These are phyloP conservation scores for Acanthamoeba healyi DNA, from an alignment of 208 protist genomes.

Conservation along the genomic window DNA sequence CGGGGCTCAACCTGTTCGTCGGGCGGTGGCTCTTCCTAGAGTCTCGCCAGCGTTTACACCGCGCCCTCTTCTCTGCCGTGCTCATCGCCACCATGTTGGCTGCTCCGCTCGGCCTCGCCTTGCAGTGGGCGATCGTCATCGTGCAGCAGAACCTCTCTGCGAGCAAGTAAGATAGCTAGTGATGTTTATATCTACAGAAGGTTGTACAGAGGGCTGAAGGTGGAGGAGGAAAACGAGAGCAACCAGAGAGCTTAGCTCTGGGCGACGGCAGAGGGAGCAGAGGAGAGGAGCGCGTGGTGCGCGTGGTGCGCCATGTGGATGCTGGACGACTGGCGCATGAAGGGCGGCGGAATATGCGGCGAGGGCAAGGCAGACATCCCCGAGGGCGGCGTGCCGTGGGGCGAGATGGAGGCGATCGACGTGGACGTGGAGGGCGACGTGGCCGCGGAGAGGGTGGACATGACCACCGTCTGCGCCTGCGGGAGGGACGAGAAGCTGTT, in stretches of 20 bases:
- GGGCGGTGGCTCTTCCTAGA: background rate
- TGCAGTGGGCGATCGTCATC: background rate
- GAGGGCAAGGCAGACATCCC: background rate
- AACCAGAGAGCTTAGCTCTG: background rate
- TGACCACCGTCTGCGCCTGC: conserved; percentile 19
- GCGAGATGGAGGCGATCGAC: background rate
- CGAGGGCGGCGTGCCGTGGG: background rate
- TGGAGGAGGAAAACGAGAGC: background rate
- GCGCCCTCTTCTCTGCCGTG: background rate
- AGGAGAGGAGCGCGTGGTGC: background rate
- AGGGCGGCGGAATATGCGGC: conserved; percentile 19
- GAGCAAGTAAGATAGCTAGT: background rate
- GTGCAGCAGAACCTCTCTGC: background rate
- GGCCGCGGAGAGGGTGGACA: background rate
- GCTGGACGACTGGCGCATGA: conserved; percentile 19
- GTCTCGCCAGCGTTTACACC: background rate
- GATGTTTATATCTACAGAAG: background rate
- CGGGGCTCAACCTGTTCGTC: conserved; percentile 3
- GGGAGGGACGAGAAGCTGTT: background rate
- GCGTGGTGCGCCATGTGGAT: background rate
- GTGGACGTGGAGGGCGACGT: background rate
- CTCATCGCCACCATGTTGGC: background rate
- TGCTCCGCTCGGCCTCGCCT: background rate
- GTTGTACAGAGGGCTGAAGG: background rate
- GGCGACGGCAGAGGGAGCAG: background rate